A percentile compares a stretch with the other conserved stretches of the same genome.
phyloP scores from a whole-genome alignment of 805 yeast genomes.

The Teunomyces funiuensis region DNA sequence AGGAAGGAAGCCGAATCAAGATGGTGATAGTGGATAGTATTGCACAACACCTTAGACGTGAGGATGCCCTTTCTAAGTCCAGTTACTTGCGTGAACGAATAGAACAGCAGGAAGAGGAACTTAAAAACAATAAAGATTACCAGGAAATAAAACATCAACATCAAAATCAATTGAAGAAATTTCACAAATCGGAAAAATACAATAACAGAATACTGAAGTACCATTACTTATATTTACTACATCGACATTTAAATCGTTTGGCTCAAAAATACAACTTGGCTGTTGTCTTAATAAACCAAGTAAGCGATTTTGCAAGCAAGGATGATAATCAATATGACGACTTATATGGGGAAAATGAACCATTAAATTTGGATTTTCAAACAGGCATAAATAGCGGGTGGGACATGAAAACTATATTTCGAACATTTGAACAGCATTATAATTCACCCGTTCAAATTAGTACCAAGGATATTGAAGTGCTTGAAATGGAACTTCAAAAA shows the following conservation, averaged over 20 bases:
- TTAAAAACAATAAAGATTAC: conserved; percentile 12
- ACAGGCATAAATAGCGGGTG: conserved; percentile 24
- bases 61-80: conserved; percentile 37
- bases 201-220: conserved; percentile 19
- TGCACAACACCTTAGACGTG: conserved; percentile 76
- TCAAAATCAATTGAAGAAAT: conserved; percentile 18
- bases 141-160: conserved; percentile 15
- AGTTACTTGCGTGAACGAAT: conserved; percentile 33
- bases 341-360: conserved; percentile 7
- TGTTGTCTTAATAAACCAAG: conserved; percentile 24
- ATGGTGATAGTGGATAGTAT: conserved; percentile 77
- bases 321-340: neutral
- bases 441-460: neutral
- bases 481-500: conserved; percentile 5
- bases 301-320: conserved; percentile 18
- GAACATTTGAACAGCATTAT: neutral
- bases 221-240: conserved; percentile 18
- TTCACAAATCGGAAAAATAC: conserved; percentile 24
- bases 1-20: conserved; percentile 1
- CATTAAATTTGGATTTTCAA: conserved; percentile 19
- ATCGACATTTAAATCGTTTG: conserved; percentile 17
- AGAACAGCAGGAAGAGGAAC: conserved; percentile 16
- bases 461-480: neutral
- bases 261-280: conserved; percentile 19
- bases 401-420: conserved; percentile 12